These are phyloP conservation scores for Chloranthus sessilifolius DNA, from an alignment of 164 flowering plant genomes.

Conservation along the genomic window DNA sequence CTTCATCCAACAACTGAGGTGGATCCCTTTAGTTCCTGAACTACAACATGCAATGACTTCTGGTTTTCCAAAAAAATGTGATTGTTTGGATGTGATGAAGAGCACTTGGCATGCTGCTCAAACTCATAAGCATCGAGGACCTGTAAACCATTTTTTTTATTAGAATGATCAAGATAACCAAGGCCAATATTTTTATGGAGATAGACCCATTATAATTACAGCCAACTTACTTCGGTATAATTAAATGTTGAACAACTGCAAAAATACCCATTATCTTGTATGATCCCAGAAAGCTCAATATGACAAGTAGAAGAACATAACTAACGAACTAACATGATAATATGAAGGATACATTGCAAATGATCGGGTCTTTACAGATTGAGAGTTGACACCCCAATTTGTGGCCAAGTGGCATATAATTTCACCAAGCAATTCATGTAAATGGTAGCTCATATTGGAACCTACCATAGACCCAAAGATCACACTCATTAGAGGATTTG, in stretches of 20 bases:
- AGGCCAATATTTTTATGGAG: background rate
- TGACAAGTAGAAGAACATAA: constrained; percentile 8
- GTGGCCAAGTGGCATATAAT: too few relatives aligned
- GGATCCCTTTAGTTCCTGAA: constrained; percentile 68
- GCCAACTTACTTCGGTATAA: constrained; percentile 40
- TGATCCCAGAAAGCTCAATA: constrained; percentile 57
- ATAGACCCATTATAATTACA: too few relatives aligned
- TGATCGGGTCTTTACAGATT: too few relatives aligned
- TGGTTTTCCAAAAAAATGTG: constrained; percentile 81
- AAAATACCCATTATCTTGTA: constrained; percentile 71
- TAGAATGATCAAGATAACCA: background rate
- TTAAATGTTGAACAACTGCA: constrained; percentile 67
- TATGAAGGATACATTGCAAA: background rate
- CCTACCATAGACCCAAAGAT: too few relatives aligned
- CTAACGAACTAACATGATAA: too few relatives aligned
- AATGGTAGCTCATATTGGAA: too few relatives aligned
- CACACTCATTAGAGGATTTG: too few relatives aligned
- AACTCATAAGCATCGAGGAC: constrained; percentile 69
- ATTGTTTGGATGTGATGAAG: constrained; percentile 78
- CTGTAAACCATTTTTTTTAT: constrained; percentile 24
- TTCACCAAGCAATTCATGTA: too few relatives aligned
- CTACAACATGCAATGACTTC: constrained; percentile 63
- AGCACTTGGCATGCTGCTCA: constrained; percentile 74
- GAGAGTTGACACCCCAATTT: too few relatives aligned
- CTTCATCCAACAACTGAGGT: constrained; percentile 52